phyloP scores from a whole-genome alignment of 345 rosid genomes.

The Ailanthus altissimus region DNA sequence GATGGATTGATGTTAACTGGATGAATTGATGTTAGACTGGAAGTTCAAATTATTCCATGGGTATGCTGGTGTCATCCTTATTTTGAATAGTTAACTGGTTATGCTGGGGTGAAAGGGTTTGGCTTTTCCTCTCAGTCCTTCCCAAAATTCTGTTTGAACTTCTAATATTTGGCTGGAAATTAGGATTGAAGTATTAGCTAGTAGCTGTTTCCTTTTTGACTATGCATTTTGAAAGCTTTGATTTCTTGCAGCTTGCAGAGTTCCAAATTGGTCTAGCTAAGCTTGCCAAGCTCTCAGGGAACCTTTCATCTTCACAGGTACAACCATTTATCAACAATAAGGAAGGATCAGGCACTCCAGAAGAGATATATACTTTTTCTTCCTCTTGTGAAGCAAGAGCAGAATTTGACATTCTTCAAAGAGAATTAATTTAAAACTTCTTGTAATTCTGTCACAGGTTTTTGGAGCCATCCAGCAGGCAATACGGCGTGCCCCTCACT shows the following conservation, averaged over 20 bases:
- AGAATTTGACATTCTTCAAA: conserved; percentile 1
- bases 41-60: conserved; percentile 1
- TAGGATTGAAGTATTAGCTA: conserved; percentile 5
- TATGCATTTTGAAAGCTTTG: conserved; percentile 15
- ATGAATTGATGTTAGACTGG: background rate
- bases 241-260: conserved; percentile 74
- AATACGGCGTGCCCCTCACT: conserved; percentile 74
- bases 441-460: conserved; percentile 54
- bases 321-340: conserved; percentile 13
- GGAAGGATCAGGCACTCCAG: background rate
- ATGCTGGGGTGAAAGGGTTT: background rate
- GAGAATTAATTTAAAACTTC: conserved; percentile 10
- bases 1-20: background rate
- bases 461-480: conserved; percentile 89
- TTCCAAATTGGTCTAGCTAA: conserved; percentile 89
- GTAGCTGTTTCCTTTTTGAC: conserved; percentile 1
- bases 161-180: background rate
- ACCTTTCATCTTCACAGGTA: conserved; percentile 85
- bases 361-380: conserved; percentile 6
- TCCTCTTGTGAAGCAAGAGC: conserved; percentile 4
- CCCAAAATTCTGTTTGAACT: background rate
- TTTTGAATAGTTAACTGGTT: conserved; percentile 8
- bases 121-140: background rate
- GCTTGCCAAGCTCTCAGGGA: conserved; percentile 69
- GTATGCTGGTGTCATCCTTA: conserved; percentile 6